These are phyloP conservation scores for Naganishia albida DNA, from an alignment of 1,284 basidiomycete species.

Conservation along the genomic window DNA sequence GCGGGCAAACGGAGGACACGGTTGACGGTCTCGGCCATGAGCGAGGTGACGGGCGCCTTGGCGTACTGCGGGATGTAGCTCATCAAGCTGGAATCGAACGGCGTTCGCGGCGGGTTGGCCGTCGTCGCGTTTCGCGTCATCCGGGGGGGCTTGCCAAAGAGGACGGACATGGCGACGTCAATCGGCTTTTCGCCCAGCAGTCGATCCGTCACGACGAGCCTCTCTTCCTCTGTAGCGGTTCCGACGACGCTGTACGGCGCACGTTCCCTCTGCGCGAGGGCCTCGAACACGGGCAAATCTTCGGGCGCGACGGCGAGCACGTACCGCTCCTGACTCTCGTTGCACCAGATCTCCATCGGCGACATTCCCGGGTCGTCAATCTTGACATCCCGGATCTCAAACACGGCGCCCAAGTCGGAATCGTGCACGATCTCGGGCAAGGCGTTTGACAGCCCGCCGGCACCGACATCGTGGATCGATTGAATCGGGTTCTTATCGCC, in stretches of 20 bases:
- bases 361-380: constrained; percentile 93
- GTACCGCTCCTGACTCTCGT: constrained; percentile 97
- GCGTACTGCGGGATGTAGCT: constrained; percentile 61
- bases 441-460: constrained; percentile 94
- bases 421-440: constrained; percentile 97
- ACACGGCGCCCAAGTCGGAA: constrained; percentile 82
- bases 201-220: constrained; percentile 86
- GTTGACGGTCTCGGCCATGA: constrained; percentile 66
- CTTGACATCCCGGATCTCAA: constrained; percentile 91
- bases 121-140: constrained; percentile 77
- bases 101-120: constrained; percentile 57
- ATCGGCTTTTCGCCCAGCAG: constrained; percentile 79
- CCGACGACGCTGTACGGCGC: constrained; percentile 89
- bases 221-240: constrained; percentile 74
- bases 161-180: constrained; percentile 86
- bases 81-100: constrained; percentile 73
- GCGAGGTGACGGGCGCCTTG: constrained; percentile 50
- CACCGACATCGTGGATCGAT: constrained; percentile 97
- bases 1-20: constrained; percentile 87
- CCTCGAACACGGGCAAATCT: constrained; percentile 63
- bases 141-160: constrained; percentile 95
- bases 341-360: constrained; percentile 99
- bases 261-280: constrained; percentile 81
- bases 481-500: constrained; percentile 77
- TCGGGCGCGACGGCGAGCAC: constrained; percentile 80